Evolutionary conservation across 2,329 filamentous ascomycete genomes (phyloP), one percentile per base, ranked within the genome.

Genomic region (Didymella sp.): DNA sequence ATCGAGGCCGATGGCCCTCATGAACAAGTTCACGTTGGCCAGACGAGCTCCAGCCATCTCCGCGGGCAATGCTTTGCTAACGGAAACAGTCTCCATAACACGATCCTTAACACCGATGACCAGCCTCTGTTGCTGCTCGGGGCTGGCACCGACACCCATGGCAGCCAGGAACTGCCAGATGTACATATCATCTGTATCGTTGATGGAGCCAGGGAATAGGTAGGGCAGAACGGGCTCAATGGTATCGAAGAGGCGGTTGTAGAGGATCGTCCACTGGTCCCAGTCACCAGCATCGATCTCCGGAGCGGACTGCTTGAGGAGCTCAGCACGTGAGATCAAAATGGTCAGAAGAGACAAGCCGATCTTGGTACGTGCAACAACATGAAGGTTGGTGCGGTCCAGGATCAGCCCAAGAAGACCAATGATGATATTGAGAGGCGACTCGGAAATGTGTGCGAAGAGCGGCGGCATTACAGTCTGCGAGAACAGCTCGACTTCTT

Each of bases 101-200:
- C 94, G 89, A 71, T 99, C 95, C 85, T 98, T 99, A 67, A 99
- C 95, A 37, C 92, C 93, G 70, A 97, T 85, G 9, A 99, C 95
- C 53, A 99, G 83, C 56, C 93, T 86, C 75, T 96, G 94, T 77
- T 99, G 95, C 78, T 99, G 95, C 66, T 97, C 92, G 13, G 93
- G 92, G 72, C 87, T 93, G 30, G 95, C 94, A 48, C 91, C 93
- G 63, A 96, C 95, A 61, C 95, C 95, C 77, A 97, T 92, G 12
- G 94, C 92, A 8, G 95, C 95, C 63, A 99, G 84, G 75, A 98
- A 96, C 77, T 98, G 94, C 95, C 95, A 99, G 35, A 98, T 92
- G 72, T 98, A 96, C 71, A 96, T 89, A 71, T 99, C 95, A 65
- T 97, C 92, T 46, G 91, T 90, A 7, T 91, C 88, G 63, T 91